Conservation (phyloP, 2,329 filamentous ascomycete genomes). For the Nemania sp. region DNA sequence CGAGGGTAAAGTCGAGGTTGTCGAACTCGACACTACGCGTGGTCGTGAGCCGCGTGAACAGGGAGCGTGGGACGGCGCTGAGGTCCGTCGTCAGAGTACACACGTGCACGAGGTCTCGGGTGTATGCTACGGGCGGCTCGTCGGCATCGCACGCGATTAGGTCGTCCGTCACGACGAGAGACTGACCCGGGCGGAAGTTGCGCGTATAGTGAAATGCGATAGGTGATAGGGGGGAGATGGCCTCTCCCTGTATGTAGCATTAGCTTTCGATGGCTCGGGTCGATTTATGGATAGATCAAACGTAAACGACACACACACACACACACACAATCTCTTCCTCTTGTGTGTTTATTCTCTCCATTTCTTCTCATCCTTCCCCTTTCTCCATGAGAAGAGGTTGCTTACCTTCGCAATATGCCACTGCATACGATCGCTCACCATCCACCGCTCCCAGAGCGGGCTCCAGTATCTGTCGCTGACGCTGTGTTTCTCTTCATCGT, state of each 20-base stretch:
- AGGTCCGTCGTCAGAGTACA: conserved; percentile 83
- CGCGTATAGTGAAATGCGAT: conserved; percentile 85
- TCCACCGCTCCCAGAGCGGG: conserved; percentile 79
- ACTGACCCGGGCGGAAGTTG: conserved; percentile 80
- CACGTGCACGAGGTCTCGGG: conserved; percentile 68
- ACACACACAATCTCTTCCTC: too few species aligned
- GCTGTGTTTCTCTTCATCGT: conserved; percentile 74
- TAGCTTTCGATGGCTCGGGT: neutral
- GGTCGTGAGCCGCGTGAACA: conserved; percentile 78
- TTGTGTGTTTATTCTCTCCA: too few species aligned
- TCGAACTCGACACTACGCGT: conserved; percentile 81
- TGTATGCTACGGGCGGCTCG: conserved; percentile 63
- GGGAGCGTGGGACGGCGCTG: conserved; percentile 70
- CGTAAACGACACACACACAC: too few species aligned
- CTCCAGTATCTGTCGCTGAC: conserved; percentile 78
- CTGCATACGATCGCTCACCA: conserved; percentile 82
- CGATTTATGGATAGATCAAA: neutral
- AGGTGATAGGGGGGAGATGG: conserved; percentile 72
- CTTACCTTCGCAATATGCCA: conserved; percentile 80
- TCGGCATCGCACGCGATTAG: conserved; percentile 77
- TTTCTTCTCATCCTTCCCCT: too few species aligned
- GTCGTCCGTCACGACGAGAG: conserved; percentile 77
- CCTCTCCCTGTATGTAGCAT: conserved; percentile 61
- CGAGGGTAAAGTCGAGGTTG: conserved; percentile 79
- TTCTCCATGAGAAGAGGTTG: neutral